Base-by-base conservation (phyloP, 768 basidiomycete genomes). In the Sporobolomyces pararoseus region DNA sequence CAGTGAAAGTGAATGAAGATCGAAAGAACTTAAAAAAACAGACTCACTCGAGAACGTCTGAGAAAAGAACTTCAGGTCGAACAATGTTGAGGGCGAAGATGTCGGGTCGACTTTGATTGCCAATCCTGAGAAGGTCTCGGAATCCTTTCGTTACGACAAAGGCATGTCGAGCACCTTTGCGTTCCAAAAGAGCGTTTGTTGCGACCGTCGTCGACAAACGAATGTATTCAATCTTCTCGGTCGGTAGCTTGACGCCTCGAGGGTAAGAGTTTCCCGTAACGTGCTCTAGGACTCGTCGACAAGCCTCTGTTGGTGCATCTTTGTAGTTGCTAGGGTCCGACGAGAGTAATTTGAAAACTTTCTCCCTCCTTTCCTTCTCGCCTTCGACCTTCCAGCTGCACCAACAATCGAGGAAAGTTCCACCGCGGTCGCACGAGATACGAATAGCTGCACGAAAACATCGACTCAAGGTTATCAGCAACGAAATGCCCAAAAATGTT, bases 281-380 rank as follows among this genome's bases (percentile, higher is more conserved):
- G 12, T 82, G 83, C 80, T 96, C 92, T 6, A 98, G 79, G 3
- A 95, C 85, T 21, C 95, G 83, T 13, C 95, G 83, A 70, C 94
- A 91, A 1, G 92, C 94, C 79, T 97, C 93, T 0, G 91, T 95
- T 0, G 95, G 94, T 1, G 94, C 94, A 81, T 98, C 94, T 3
- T 81, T 80, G 79, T 98, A 98, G 77, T 93, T 92, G 23, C 81
- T 82, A 0, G 89, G 86, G 80, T 98, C 94, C 79, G 91, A 89
- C 0, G 91, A 94, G 44, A 97, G 80, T 1, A 98, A 85, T 79
- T 98, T 98, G 58, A 95, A 87, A n/a, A 97, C 88, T 58, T 91
- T 78, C 58, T 94, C 91, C 75, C 86, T 87, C 71, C 86, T 82
- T 73, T 87, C 82, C 7, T 80, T 77, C 13, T 85, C 83, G 31